A percentile compares a stretch with the other conserved stretches of the same genome.
These are phyloP conservation scores for Penicillium lividum DNA, from an alignment of 495 filamentous ascomycete genomes.

Conservation along the genomic window DNA sequence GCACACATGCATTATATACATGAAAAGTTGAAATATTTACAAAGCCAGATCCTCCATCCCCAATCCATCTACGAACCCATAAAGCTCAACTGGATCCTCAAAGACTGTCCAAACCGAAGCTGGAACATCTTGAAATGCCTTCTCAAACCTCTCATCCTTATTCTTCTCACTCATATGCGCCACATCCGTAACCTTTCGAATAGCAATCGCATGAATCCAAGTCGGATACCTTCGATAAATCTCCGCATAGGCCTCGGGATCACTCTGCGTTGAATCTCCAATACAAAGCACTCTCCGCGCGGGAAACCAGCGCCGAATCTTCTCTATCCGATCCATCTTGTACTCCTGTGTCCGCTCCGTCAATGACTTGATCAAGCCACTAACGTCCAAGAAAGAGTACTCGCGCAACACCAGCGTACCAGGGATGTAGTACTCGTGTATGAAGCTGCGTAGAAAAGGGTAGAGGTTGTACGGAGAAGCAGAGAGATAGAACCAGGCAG, in stretches of 20 bases:
- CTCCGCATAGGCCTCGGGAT: conserved; percentile 87
- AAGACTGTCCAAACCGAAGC: conserved; percentile 76
- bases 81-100: conserved; percentile 67
- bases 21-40: conserved; percentile 7
- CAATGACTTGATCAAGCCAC: conserved; percentile 73
- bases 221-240: conserved; percentile 62
- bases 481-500: conserved; percentile 90
- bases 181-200: conserved; percentile 79
- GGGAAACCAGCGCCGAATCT: conserved; percentile 75
- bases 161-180: conserved; percentile 75
- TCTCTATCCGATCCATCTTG: conserved; percentile 78
- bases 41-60: conserved; percentile 28
- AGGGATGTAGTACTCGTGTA: conserved; percentile 65
- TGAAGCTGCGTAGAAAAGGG: conserved; percentile 74
- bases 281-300: conserved; percentile 76
- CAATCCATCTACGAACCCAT: conserved; percentile 48
- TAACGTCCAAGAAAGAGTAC: conserved; percentile 81
- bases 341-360: conserved; percentile 83
- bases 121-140: conserved; percentile 77
- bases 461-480: conserved; percentile 96
- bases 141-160: conserved; percentile 69
- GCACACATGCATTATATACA: background rate
- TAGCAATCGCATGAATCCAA: conserved; percentile 80
- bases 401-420: conserved; percentile 86
- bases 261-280: conserved; percentile 88